Evolutionary conservation across 75 land plant genomes (phyloP).

Genomic region (Sequoia sempervirens): DNA sequence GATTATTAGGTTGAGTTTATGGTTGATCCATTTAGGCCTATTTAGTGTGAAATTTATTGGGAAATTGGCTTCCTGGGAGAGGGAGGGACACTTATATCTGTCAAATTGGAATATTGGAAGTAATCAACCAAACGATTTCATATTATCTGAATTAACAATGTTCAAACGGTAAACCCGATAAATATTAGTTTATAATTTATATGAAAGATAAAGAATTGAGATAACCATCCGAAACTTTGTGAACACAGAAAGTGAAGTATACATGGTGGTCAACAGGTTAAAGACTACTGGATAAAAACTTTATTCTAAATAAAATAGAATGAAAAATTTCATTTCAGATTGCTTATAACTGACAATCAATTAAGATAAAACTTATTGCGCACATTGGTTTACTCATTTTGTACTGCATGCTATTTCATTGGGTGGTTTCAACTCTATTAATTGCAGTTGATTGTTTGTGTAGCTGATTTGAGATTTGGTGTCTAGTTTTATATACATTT

Average conservation of each 20-base stretch:
- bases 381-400: not conserved
- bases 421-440: not conserved
- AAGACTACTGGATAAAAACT: too few species aligned
- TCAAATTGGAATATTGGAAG: not conserved
- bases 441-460: not conserved
- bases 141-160: not conserved
- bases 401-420: not conserved
- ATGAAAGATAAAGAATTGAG: not conserved
- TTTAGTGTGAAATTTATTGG: not conserved
- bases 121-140: not conserved
- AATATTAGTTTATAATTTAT: not conserved
- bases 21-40: not conserved
- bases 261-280: not conserved
- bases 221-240: not conserved
- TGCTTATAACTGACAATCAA: not conserved
- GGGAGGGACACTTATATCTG: not conserved
- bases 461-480: not conserved
- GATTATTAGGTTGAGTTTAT: not conserved
- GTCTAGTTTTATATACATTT: not conserved
- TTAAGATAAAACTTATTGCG: not conserved
- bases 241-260: not conserved
- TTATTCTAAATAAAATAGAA: too few species aligned
- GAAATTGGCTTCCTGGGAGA: not conserved
- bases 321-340: not conserved
- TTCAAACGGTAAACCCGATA: not conserved